Evolutionary conservation across 352 stramenopile species (phyloP).

Genomic region (Phytophthora constricta): DNA sequence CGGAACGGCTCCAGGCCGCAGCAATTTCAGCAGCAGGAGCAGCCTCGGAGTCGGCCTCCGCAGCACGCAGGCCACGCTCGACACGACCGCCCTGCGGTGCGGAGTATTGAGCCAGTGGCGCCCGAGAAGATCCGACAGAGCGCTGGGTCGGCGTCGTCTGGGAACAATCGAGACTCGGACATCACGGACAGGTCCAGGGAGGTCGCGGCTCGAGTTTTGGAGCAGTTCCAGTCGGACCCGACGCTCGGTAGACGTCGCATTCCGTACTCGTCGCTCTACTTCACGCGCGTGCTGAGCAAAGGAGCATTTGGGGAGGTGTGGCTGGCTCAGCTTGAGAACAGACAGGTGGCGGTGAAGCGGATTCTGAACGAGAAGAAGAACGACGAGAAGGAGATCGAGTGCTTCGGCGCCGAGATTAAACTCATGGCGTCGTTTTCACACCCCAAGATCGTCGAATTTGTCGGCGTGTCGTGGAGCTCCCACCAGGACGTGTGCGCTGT

Average conservation of each 20-base stretch:
- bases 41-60: constrained; percentile 12
- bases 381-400: constrained; percentile 86
- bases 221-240: constrained; percentile 72
- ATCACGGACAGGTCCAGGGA: constrained; percentile 51
- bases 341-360: constrained; percentile 82
- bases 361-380: constrained; percentile 85
- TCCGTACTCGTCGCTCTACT: constrained; percentile 77
- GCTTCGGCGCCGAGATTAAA: constrained; percentile 86
- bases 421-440: constrained; percentile 85
- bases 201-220: constrained; percentile 62
- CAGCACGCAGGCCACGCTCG: constrained; percentile 24
- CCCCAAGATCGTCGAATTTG: constrained; percentile 85
- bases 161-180: constrained; percentile 42
- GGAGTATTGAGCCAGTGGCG: constrained; percentile 25
- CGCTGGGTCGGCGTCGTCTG: constrained; percentile 7
- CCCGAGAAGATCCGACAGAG: constrained; percentile 30
- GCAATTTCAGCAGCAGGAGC: constrained; percentile 26
- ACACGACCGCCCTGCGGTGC: constrained; percentile 25
- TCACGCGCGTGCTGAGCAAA: constrained; percentile 84
- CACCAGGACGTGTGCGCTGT: constrained; percentile 75
- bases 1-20: constrained; percentile 27
- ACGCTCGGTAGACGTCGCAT: constrained; percentile 61
- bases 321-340: constrained; percentile 82
- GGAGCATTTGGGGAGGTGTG: constrained; percentile 90
- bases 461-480: constrained; percentile 79